These are phyloP conservation scores for Globisporangium megalacanthum DNA, from an alignment of 352 stramenopile genomes.

Conservation along the genomic window DNA sequence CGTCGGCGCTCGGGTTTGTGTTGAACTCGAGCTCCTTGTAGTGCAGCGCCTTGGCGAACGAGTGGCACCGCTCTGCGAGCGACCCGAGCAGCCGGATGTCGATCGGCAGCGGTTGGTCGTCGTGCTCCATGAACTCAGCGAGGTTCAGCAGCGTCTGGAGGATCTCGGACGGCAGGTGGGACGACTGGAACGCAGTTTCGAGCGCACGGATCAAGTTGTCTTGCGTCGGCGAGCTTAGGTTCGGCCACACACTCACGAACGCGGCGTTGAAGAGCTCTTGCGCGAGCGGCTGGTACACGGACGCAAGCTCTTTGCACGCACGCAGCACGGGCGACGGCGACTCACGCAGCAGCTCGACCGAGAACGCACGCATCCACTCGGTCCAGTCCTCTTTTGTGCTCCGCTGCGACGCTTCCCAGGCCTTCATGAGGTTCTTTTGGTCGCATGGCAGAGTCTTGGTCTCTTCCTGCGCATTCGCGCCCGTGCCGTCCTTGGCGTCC, in stretches of 20 bases:
- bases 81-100: constrained; percentile 96
- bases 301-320: constrained; percentile 93
- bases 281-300: constrained; percentile 97
- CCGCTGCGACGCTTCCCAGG: constrained; percentile 80
- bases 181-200: constrained; percentile 92
- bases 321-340: constrained; percentile 94
- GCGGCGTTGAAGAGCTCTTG: constrained; percentile 98
- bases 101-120: constrained; percentile 96
- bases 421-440: constrained; percentile 80
- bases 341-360: constrained; percentile 96
- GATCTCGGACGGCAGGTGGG: constrained; percentile 95
- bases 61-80: constrained; percentile 96
- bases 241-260: constrained; percentile 98
- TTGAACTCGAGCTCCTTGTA: constrained; percentile 99
- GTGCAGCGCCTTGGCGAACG: constrained; percentile 97
- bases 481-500: constrained; percentile 30
- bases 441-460: constrained; percentile 76
- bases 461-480: constrained; percentile 39
- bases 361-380: constrained; percentile 98
- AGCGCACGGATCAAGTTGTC: constrained; percentile 93
- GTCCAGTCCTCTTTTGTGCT: constrained; percentile 95
- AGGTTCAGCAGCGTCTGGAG: constrained; percentile 97
- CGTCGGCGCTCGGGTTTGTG: constrained; percentile 84
- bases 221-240: constrained; percentile 88
- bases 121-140: constrained; percentile 99